Percentiles rank a stretch among this genome's conserved stretches.
Evolutionary conservation across 2,329 filamentous ascomycete genomes (phyloP).

Genomic region (Huntiella bhutanensis): DNA sequence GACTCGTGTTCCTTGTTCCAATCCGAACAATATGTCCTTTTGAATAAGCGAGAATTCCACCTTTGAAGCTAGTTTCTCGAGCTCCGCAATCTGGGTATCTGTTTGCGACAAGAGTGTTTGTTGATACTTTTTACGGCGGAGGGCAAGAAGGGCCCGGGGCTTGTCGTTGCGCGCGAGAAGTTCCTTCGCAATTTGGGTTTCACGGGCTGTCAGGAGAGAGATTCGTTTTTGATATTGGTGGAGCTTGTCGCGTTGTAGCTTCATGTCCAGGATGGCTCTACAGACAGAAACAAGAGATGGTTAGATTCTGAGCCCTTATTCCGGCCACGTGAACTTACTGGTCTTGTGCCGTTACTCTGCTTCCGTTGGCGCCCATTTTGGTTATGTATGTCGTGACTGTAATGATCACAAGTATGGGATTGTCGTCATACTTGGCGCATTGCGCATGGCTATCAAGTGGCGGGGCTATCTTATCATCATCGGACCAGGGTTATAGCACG

Average conservation of each 20-base stretch:
- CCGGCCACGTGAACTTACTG: slow-evolving; percentile 36
- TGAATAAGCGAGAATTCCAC: slow-evolving; percentile 95
- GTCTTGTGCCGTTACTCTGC: slow-evolving; percentile 55
- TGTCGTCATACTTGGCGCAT: too few relatives aligned
- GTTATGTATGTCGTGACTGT: background rate
- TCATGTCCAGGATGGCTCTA: slow-evolving; percentile 93
- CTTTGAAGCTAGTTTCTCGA: slow-evolving; percentile 71
- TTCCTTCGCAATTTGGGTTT: slow-evolving; percentile 69
- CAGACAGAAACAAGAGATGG: background rate
- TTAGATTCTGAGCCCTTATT: background rate
- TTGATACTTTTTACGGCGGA: slow-evolving; percentile 93
- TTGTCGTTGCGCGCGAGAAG: slow-evolving; percentile 70
- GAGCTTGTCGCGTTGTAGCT: slow-evolving; percentile 90
- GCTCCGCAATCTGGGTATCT: slow-evolving; percentile 79
- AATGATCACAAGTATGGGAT: too few relatives aligned
- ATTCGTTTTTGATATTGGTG: slow-evolving; percentile 92
- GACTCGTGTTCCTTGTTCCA: slow-evolving; percentile 81
- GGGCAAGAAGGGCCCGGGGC: slow-evolving; percentile 61
- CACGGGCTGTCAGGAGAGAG: slow-evolving; percentile 63
- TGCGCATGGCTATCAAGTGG: background rate
- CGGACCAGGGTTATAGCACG: background rate
- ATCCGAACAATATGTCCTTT: slow-evolving; percentile 82
- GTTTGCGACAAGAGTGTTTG: slow-evolving; percentile 76
- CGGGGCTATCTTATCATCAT: background rate
- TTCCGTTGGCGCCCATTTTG: slow-evolving; percentile 35